Evolutionary conservation across 2,329 filamentous ascomycete genomes (phyloP).

Genomic region (Cercospora zeae-maydis): DNA sequence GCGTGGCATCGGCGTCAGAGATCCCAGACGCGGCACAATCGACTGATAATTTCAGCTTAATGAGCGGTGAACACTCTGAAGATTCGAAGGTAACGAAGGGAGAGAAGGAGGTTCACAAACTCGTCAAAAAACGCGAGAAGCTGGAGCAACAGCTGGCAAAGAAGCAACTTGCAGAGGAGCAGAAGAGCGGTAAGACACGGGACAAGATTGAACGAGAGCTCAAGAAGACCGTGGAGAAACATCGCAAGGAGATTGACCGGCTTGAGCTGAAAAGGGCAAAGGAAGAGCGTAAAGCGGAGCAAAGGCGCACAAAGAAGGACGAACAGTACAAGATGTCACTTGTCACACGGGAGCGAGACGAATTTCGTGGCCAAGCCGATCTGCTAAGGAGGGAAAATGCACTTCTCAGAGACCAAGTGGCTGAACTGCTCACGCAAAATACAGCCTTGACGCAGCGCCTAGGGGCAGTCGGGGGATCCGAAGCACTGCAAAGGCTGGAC

Average conservation of each 20-base stretch:
- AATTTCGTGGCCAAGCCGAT: constrained; percentile 45
- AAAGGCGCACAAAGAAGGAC: constrained; percentile 44
- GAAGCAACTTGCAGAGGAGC: constrained; percentile 52
- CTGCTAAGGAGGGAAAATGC: constrained; percentile 49
- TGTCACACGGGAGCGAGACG: constrained; percentile 49
- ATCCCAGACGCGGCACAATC: constrained; percentile 25
- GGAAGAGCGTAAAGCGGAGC: constrained; percentile 43
- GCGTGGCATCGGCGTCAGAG: constrained; percentile 32
- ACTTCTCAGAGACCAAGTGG: constrained; percentile 51
- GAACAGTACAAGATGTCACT: constrained; percentile 48
- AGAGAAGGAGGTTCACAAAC: constrained; percentile 63
- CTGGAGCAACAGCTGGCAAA: constrained; percentile 61
- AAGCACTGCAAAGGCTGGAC: constrained; percentile 26
- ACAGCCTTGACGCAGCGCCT: constrained; percentile 48
- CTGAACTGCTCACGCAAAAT: constrained; percentile 57
- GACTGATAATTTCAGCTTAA: constrained; percentile 26
- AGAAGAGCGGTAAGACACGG: constrained; percentile 58
- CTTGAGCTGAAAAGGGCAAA: constrained; percentile 41
- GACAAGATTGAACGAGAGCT: constrained; percentile 64
- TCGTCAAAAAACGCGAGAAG: constrained; percentile 58
- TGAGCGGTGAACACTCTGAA: constrained; percentile 23
- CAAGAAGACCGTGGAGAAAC: constrained; percentile 61
- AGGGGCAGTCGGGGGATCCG: constrained; percentile 33
- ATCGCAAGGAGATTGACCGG: constrained; percentile 60
- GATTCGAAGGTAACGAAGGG: constrained; percentile 14